phyloP scores from a whole-genome alignment of 1,284 basidiomycete genomes.

The Cystobasidium sp. region DNA sequence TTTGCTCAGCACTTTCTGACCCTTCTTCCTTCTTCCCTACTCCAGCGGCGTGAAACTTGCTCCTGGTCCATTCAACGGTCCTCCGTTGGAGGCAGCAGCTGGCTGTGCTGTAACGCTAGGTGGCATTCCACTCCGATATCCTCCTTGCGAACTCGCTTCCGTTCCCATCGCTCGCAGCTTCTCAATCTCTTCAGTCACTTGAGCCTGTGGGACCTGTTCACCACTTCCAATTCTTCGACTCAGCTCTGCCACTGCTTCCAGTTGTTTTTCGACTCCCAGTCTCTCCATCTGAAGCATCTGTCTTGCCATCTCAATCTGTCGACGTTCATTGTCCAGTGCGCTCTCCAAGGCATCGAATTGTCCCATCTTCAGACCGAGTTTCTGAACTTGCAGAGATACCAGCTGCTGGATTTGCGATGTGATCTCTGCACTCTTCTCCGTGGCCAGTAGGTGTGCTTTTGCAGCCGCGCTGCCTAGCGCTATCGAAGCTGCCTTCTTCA shows the following conservation, averaged over 20 bases:
- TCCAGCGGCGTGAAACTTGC: constrained; percentile 28
- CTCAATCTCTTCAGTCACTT: constrained; percentile 34
- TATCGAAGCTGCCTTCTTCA: constrained; percentile 71
- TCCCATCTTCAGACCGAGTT: constrained; percentile 89
- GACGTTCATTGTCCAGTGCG: constrained; percentile 81
- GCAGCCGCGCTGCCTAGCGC: constrained; percentile 88
- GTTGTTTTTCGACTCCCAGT: constrained; percentile 48
- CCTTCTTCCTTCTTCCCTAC: background rate
- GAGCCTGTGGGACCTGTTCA: constrained; percentile 28
- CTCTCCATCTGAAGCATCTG: constrained; percentile 53
- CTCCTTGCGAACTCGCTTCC: constrained; percentile 14
- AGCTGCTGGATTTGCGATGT: constrained; percentile 78
- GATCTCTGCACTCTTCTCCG: constrained; percentile 83
- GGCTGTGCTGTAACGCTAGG: constrained; percentile 10
- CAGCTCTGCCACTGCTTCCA: constrained; percentile 38
- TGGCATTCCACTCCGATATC: constrained; percentile 32
- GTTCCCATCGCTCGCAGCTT: constrained; percentile 28
- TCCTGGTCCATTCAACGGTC: constrained; percentile 7
- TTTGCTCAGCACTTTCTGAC: background rate
- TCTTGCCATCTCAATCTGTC: constrained; percentile 65
- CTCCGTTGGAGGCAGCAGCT: background rate
- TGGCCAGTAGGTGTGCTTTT: constrained; percentile 79
- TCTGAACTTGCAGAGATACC: constrained; percentile 87
- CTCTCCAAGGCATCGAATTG: constrained; percentile 91
- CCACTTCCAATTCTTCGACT: constrained; percentile 28